phyloP scores from a whole-genome alignment of 179 eudicot genomes.

The Gypsophila paniculata region DNA sequence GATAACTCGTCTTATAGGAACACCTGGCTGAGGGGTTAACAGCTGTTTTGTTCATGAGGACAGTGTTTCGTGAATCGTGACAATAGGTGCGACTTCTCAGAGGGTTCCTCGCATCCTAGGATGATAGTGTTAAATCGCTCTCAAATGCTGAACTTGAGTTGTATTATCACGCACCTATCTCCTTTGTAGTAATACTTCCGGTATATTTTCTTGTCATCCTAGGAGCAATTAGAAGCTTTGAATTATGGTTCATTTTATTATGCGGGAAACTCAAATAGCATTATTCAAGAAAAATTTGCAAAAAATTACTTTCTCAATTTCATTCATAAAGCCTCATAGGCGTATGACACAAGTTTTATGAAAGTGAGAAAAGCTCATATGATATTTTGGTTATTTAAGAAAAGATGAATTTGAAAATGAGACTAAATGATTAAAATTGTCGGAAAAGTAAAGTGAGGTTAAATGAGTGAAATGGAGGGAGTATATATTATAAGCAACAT shows the following conservation, averaged over 20 bases:
- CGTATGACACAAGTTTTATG: too few species aligned
- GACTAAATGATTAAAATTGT: too few species aligned
- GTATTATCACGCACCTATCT: neutral
- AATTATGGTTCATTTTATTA: neutral
- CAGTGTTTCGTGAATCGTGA: neutral
- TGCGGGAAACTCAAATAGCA: neutral
- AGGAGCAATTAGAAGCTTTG: neutral
- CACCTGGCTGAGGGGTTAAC: conserved; percentile 88
- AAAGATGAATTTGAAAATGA: too few species aligned
- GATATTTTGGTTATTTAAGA: too few species aligned
- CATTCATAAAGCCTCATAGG: too few species aligned
- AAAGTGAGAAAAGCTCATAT: too few species aligned
- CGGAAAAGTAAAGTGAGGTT: too few species aligned
- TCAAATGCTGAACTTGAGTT: conserved; percentile 2
- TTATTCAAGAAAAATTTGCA: too few species aligned
- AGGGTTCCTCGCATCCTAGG: neutral
- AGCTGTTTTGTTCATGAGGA: neutral
- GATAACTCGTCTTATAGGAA: conserved; percentile 89
- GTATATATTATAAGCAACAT: too few species aligned
- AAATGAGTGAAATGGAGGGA: too few species aligned
- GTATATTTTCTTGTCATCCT: neutral
- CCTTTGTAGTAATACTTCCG: neutral
- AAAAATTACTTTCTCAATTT: too few species aligned
- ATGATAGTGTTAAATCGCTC: neutral
- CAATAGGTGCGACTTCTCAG: neutral